phyloP scores from a whole-genome alignment of 1,139 yeast species.

The Zygoascus meyerae region DNA sequence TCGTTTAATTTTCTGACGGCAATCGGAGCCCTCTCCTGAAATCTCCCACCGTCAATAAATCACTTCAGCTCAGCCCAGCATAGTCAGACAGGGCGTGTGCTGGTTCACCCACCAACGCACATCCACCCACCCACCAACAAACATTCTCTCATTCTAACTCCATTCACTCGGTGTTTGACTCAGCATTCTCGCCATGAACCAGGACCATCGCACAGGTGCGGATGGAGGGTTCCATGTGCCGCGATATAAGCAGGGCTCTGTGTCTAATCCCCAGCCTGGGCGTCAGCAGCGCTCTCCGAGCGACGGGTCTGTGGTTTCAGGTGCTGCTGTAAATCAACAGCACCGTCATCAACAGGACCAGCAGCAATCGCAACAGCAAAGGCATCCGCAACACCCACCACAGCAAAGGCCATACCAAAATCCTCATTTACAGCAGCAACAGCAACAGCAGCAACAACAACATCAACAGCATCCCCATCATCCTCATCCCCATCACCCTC shows the following conservation, averaged over 20 bases:
- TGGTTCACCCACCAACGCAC: not conserved
- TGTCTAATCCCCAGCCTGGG: too few relatives aligned
- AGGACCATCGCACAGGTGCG: constrained; percentile 5
- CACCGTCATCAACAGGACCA: not conserved
- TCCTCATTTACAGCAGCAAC: too few relatives aligned
- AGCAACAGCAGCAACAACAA: too few relatives aligned
- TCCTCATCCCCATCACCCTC: not conserved
- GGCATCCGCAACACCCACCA: not conserved
- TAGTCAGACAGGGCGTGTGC: not conserved
- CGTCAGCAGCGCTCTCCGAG: too few relatives aligned
- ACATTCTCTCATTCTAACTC: not conserved
- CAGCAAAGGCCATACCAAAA: not conserved
- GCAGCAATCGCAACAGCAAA: not conserved
- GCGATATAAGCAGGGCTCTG: not conserved
- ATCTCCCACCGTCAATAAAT: too few relatives aligned
- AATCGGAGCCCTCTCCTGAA: too few relatives aligned
- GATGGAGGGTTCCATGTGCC: not conserved
- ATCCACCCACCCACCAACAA: not conserved
- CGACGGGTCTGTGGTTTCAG: too few relatives aligned
- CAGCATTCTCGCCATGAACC: not conserved
- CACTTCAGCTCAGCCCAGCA: too few relatives aligned
- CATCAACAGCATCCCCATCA: not conserved
- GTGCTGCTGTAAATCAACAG: not conserved
- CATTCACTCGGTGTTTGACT: not conserved
- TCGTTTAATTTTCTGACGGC: too few relatives aligned